These are phyloP conservation scores for Leccinum broughii DNA, from an alignment of 768 basidiomycete species.

Conservation along the genomic window DNA sequence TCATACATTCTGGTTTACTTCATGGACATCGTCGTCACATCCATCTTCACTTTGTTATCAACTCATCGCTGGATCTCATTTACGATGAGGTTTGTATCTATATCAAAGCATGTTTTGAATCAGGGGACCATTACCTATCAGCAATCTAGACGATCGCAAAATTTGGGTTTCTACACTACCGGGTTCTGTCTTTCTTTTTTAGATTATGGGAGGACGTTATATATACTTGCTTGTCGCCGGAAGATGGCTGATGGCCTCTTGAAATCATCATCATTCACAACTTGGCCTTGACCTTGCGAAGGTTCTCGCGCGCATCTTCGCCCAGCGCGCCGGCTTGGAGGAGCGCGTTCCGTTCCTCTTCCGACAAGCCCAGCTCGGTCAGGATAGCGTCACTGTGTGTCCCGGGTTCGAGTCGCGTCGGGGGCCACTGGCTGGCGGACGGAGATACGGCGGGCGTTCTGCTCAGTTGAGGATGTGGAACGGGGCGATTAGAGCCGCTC, in stretches of 20 bases:
- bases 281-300: slow-evolving; percentile 20
- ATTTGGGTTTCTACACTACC: neutral
- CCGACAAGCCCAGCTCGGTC: slow-evolving; percentile 48
- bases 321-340: slow-evolving; percentile 50
- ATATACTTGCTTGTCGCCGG: slow-evolving; percentile 8
- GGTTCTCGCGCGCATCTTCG: slow-evolving; percentile 25
- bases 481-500: slow-evolving; percentile 41
- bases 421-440: slow-evolving; percentile 2
- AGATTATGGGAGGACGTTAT: neutral
- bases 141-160: slow-evolving; percentile 14
- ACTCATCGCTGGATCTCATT: neutral
- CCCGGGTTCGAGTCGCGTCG: slow-evolving; percentile 44
- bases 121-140: slow-evolving; percentile 8
- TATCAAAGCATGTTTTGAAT: neutral
- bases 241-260: neutral
- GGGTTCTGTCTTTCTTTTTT: neutral
- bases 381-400: slow-evolving; percentile 56
- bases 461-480: slow-evolving; percentile 51
- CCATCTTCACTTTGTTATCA: neutral
- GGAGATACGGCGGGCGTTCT: slow-evolving; percentile 18
- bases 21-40: neutral
- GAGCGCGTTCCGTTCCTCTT: slow-evolving; percentile 41
- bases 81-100: neutral
- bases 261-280: slow-evolving; percentile 16
- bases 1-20: neutral